phyloP scores from a whole-genome alignment of 2,329 filamentous ascomycete species.

The Emmonsiellopsis sp. region DNA sequence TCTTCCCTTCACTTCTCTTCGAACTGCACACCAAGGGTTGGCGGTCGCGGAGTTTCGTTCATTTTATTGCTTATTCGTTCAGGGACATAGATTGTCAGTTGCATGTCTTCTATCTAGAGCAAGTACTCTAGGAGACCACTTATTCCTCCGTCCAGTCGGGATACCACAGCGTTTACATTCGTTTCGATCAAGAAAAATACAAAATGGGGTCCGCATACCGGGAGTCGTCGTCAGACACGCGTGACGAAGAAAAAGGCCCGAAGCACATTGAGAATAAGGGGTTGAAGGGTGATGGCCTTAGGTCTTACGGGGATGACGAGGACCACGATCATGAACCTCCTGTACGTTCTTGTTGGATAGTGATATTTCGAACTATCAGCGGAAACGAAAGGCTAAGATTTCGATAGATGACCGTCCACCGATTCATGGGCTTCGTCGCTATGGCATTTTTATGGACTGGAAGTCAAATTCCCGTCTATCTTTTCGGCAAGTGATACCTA shows the following conservation, averaged over 20 bases:
- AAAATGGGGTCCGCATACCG: not conserved
- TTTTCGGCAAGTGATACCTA: conserved; percentile 31
- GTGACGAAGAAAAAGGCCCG: conserved; percentile 21
- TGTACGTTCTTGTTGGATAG: conserved; percentile 21
- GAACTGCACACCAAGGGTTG: too few species aligned
- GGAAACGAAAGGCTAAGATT: not conserved
- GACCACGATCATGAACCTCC: conserved; percentile 40
- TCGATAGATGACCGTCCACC: conserved; percentile 14
- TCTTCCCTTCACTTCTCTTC: too few species aligned
- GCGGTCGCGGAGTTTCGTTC: too few species aligned
- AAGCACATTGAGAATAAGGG: conserved; percentile 20
- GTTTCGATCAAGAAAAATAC: not conserved
- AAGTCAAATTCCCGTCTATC: conserved; percentile 50
- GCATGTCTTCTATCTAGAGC: too few species aligned
- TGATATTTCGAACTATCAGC: not conserved
- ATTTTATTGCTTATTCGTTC: too few species aligned
- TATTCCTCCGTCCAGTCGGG: not conserved
- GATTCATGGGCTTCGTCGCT: conserved; percentile 47
- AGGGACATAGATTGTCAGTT: too few species aligned
- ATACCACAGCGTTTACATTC: not conserved
- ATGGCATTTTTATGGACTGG: conserved; percentile 56
- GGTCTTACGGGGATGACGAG: conserved; percentile 40
- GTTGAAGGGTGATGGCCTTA: conserved; percentile 39
- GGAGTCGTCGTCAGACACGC: not conserved
- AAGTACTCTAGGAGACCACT: too few species aligned